Conservation (phyloP, 176 grass and related monocot genomes). For the Poa annua region DNA sequence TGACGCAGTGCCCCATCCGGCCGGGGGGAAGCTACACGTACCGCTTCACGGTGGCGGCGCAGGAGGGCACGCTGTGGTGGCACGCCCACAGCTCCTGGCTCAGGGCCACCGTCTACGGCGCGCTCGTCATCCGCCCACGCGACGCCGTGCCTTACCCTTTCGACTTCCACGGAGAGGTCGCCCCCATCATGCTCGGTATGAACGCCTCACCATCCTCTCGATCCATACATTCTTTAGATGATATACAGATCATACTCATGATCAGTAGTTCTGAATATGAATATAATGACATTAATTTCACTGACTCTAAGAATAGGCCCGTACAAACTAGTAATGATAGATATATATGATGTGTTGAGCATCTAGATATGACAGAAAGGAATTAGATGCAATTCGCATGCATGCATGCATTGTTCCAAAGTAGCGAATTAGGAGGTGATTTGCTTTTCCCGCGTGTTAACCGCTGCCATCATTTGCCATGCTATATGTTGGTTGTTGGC, state of each 20-base stretch:
- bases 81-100: constrained; percentile 95
- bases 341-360: background rate
- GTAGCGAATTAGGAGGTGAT: constrained; percentile 2
- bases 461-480: constrained; percentile 27
- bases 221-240: too few relatives aligned
- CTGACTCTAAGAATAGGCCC: too few relatives aligned
- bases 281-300: too few relatives aligned
- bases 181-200: constrained; percentile 74
- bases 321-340: background rate
- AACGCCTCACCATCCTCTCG: background rate
- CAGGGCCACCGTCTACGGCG: constrained; percentile 84
- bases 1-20: constrained; percentile 92
- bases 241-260: too few relatives aligned
- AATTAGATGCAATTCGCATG: background rate
- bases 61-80: constrained; percentile 97
- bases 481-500: constrained; percentile 26
- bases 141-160: constrained; percentile 59
- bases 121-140: constrained; percentile 69
- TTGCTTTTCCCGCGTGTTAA: constrained; percentile 53
- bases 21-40: constrained; percentile 77
- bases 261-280: too few relatives aligned
- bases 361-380: constrained; percentile 22
- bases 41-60: constrained; percentile 71
- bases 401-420: background rate
- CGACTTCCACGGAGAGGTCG: constrained; percentile 47